phyloP scores from a whole-genome alignment of 2,329 filamentous ascomycete species.

The Fusarium tricinctum region DNA sequence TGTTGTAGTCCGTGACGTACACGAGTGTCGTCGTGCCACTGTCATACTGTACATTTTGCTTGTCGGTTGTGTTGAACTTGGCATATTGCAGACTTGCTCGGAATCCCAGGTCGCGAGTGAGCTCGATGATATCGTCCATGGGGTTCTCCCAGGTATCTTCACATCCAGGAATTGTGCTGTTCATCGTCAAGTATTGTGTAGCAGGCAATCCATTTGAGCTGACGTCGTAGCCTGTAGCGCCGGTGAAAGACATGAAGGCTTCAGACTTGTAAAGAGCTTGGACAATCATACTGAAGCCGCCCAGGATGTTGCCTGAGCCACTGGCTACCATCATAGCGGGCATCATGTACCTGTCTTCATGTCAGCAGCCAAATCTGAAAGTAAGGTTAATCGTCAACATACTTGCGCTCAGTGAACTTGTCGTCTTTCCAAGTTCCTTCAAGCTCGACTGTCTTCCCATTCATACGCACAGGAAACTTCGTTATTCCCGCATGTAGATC shows the following conservation, averaged over 20 bases:
- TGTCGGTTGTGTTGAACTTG: slow-evolving; percentile 35
- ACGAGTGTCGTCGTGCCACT: slow-evolving; percentile 34
- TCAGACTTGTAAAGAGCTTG: slow-evolving; percentile 19
- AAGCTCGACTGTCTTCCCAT: slow-evolving; percentile 19
- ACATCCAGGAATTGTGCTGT: slow-evolving; percentile 12
- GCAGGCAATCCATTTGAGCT: slow-evolving; percentile 23
- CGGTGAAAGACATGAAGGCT: slow-evolving; percentile 33
- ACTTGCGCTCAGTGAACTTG: slow-evolving; percentile 40
- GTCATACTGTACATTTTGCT: slow-evolving; percentile 27
- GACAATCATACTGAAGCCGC: slow-evolving; percentile 38
- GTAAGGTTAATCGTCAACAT: rapidly evolving
- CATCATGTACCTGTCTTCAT: slow-evolving; percentile 24
- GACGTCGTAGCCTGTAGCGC: slow-evolving; percentile 37
- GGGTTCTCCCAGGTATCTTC: slow-evolving; percentile 35
- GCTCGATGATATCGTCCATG: slow-evolving; percentile 45
- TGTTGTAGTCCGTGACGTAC: slow-evolving; percentile 38
- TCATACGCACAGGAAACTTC: slow-evolving; percentile 22
- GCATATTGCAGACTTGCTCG: slow-evolving; percentile 44
- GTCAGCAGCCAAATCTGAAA: background rate
- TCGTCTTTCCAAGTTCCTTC: slow-evolving; percentile 37
- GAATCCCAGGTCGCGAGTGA: slow-evolving; percentile 41
- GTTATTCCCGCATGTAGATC: slow-evolving; percentile 41
- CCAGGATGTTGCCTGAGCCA: slow-evolving; percentile 32
- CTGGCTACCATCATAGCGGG: slow-evolving; percentile 8
- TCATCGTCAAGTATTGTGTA: slow-evolving; percentile 42